Conservation (phyloP, 2,329 filamentous ascomycete species). For the Geoglossum cookeanum region DNA sequence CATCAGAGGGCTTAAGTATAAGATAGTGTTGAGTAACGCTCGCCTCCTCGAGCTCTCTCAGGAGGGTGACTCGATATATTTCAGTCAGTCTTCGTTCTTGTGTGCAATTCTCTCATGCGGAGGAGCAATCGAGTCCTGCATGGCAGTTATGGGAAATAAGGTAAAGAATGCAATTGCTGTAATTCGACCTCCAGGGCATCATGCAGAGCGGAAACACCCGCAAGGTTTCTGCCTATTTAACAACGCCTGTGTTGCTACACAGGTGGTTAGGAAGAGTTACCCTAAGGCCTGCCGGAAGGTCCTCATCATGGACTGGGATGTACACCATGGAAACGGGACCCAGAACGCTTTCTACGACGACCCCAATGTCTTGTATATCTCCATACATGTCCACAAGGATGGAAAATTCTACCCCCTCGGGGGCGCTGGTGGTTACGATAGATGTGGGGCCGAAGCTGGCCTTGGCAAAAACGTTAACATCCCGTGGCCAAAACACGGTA, state of each 20-base stretch:
- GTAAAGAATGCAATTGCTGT: conserved; percentile 94
- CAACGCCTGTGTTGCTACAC: conserved; percentile 86
- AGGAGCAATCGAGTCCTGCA: conserved; percentile 87
- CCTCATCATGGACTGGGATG: conserved; percentile 81
- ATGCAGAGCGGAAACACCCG: conserved; percentile 67
- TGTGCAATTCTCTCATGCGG: conserved; percentile 73
- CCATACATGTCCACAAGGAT: conserved; percentile 70
- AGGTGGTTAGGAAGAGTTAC: conserved; percentile 65
- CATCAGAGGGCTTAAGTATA: not conserved
- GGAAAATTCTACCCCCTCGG: conserved; percentile 67
- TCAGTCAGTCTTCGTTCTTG: conserved; percentile 62
- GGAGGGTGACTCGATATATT: conserved; percentile 59
- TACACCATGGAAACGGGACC: conserved; percentile 71
- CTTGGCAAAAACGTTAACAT: conserved; percentile 48
- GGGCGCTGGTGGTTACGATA: conserved; percentile 37
- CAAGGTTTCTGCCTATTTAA: conserved; percentile 98
- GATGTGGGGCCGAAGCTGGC: conserved; percentile 37
- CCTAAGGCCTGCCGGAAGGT: conserved; percentile 71
- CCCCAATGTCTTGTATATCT: conserved; percentile 89
- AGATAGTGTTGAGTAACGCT: conserved; percentile 28
- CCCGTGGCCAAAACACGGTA: conserved; percentile 48
- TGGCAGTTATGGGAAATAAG: conserved; percentile 62
- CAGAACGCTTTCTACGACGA: conserved; percentile 94
- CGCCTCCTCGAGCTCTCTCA: conserved; percentile 51
- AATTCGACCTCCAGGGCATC: conserved; percentile 85